Conservation (phyloP, 2,329 filamentous ascomycete species). For the Coccinonectria pachysandricola region DNA sequence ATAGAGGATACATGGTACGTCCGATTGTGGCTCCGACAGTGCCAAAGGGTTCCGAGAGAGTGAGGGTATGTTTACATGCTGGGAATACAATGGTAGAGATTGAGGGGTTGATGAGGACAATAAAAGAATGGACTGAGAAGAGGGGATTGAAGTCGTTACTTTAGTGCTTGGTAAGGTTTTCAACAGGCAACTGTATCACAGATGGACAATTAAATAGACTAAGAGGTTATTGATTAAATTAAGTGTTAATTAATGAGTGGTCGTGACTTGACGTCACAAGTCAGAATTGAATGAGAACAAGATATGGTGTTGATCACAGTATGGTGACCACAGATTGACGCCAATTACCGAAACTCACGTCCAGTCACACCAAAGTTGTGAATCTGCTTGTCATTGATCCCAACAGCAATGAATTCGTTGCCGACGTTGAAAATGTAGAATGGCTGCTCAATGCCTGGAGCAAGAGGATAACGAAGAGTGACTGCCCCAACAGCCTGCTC, state of each 20-base stretch:
- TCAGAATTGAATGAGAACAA: no score
- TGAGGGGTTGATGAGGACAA: conserved; percentile 36
- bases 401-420: conserved; percentile 6
- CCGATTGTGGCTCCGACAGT: conserved; percentile 62
- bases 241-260: no score
- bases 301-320: no score
- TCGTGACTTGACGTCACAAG: no score
- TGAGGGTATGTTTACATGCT: conserved; percentile 59
- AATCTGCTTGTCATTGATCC: conserved; percentile 5
- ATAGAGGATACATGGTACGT: conserved; percentile 47
- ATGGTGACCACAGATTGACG: no score
- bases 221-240: no score
- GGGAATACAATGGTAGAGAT: conserved; percentile 51
- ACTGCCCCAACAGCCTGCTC: conserved; percentile 2
- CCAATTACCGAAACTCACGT: conserved; percentile 3
- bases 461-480: conserved; percentile 6
- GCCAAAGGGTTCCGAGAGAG: conserved; percentile 49
- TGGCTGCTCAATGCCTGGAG: conserved; percentile 5
- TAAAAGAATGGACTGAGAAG: conserved; percentile 36
- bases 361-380: conserved; percentile 5
- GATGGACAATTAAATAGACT: no score
- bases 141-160: no score
- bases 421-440: conserved; percentile 8
- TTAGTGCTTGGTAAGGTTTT: no score
- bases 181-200: no score